Conservation (phyloP, 768 basidiomycete genomes). For the Russula emetica region DNA sequence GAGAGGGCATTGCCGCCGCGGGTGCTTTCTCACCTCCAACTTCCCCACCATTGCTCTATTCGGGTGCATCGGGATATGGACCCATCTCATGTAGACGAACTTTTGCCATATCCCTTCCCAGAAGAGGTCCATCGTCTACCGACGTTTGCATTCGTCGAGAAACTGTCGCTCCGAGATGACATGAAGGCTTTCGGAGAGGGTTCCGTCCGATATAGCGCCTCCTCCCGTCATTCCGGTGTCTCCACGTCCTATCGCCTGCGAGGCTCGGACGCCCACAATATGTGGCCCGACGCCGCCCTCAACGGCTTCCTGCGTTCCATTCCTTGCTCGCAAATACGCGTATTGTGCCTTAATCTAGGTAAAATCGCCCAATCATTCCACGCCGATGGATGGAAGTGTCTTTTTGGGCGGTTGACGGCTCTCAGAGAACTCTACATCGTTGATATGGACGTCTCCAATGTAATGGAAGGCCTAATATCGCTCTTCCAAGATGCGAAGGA, state of each 20-base stretch:
- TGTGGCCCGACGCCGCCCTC: slow-evolving; percentile 26
- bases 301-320: slow-evolving; percentile 21
- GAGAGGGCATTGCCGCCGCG: slow-evolving; percentile 23
- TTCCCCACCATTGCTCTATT: slow-evolving; percentile 20
- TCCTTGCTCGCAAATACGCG: slow-evolving; percentile 20
- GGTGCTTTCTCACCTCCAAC: slow-evolving; percentile 21
- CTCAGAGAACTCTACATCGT: slow-evolving; percentile 18
- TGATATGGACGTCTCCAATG: slow-evolving; percentile 19
- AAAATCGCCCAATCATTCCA: slow-evolving; percentile 13
- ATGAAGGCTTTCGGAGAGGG: slow-evolving; percentile 18
- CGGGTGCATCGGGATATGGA: slow-evolving; percentile 27
- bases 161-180: slow-evolving; percentile 23
- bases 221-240: slow-evolving; percentile 24
- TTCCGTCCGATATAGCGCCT: slow-evolving; percentile 25
- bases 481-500: not conserved
- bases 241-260: slow-evolving; percentile 25
- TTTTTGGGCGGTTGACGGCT: slow-evolving; percentile 19
- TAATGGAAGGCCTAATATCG: slow-evolving; percentile 11
- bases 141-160: slow-evolving; percentile 17
- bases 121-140: slow-evolving; percentile 15
- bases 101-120: slow-evolving; percentile 23
- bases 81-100: slow-evolving; percentile 24
- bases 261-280: not conserved
- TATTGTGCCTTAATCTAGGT: slow-evolving; percentile 19
- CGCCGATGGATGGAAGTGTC: slow-evolving; percentile 19